Evolutionary conservation across 2,329 filamentous ascomycete species (phyloP).

Genomic region (Sporothrix pseudoabietina): DNA sequence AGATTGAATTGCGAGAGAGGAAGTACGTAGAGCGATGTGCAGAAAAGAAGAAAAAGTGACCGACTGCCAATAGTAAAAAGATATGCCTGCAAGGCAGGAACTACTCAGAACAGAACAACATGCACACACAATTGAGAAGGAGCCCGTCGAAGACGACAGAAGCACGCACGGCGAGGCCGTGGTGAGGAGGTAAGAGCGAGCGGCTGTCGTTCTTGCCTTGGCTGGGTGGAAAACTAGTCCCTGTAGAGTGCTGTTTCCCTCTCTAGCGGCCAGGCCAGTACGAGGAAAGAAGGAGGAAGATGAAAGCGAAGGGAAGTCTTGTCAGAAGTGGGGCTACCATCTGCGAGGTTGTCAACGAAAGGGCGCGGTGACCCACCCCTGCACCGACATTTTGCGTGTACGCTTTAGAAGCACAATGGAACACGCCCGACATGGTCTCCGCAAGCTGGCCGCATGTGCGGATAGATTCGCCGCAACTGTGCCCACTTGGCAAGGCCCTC

Average conservation of each 20-base stretch:
- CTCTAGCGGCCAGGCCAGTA: constrained; percentile 3
- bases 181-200: constrained; percentile 21
- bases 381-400: neutral
- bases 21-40: neutral
- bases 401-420: constrained; percentile 13
- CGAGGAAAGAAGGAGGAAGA: constrained; percentile 28
- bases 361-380: constrained; percentile 31
- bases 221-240: constrained; percentile 1
- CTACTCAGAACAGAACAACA: neutral
- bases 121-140: neutral
- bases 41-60: neutral
- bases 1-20: neutral
- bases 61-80: neutral
- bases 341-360: constrained; percentile 32
- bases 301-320: neutral
- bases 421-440: constrained; percentile 18
- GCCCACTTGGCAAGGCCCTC: constrained; percentile 17
- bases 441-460: constrained; percentile 17
- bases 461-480: constrained; percentile 22
- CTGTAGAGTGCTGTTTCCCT: constrained; percentile 7
- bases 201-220: constrained; percentile 19
- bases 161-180: constrained; percentile 20
- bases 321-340: constrained; percentile 25
- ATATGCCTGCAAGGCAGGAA: constrained; percentile 13
- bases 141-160: constrained; percentile 8